Base-by-base conservation (phyloP, 2,329 filamentous ascomycete species). In the Apiospora phragmitis region DNA sequence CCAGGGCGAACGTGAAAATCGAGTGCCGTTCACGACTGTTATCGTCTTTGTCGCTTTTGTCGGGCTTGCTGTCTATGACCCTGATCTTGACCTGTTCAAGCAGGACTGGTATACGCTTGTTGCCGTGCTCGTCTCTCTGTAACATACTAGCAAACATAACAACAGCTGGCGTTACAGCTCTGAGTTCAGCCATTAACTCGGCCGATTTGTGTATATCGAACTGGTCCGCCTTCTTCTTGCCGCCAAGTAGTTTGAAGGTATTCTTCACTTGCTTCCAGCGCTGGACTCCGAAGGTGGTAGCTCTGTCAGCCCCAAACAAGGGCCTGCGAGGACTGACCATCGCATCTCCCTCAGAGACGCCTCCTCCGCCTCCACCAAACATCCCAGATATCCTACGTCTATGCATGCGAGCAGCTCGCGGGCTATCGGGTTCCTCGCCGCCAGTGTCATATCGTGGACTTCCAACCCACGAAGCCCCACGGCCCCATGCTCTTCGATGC, bases 71-170 rank as follows among this genome's bases (percentile, higher is more conserved):
- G 77, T 98, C 94, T 11, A 91, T 92, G 71, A 99, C 93, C 70
- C 89, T 90, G 71, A 99, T 87, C 80, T 97, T 97, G 71, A 99
- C 87, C 83, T 99, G 96, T 81, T 99, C 96, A 8, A 99, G 87
- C 4, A 99, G 88, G 69, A 99, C 94, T 0, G 96, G 96, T 70
- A 99, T 97, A 71, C 95, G 91, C 82, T 94, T 96, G 81, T 97
- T 96, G 67, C 95, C 94, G 76, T 98, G 94, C 81, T 99, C 96
- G 76, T 99, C 96, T 70, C 96, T 89, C 82, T 98, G 96, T 76
- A 98, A 96, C 93, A 98, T 98, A 78, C 95, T 98, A 9, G 96
- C 96, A 68, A 99, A 85, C 81, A 99, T 97, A 71, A 99, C 85
- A 26, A 95, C 96, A 32, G 96, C 96, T 4, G 96, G 96, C 1